Base-by-base conservation (phyloP, 73 alveolate genomes). In the Paramecium caudatum region DNA sequence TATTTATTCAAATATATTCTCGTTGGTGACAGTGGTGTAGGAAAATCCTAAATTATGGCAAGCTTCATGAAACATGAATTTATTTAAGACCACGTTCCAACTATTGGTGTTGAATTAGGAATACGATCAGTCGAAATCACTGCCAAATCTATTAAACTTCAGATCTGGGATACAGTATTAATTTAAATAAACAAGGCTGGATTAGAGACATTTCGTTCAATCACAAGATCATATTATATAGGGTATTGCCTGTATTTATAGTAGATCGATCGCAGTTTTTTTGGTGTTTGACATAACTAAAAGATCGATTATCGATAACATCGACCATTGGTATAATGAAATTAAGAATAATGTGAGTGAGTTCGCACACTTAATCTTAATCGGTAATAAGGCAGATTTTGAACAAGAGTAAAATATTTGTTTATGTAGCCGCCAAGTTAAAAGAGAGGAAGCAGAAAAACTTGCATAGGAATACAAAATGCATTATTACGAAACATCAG, bases 41-140 rank as follows among this genome's bases (percentile, higher is more conserved):
- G 96, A 46, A 93, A 93, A 45, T 50, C 92, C 6, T 82, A 94
- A 33, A 43, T 93, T 2, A 46, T 91, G 25, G 85, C 91, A 7
- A 90, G 91, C 43, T 93, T 80, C 34, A 93, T 91, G 27, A 95
- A 93, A 32, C 68, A 91, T 10, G 82, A 63, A 43, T 93, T 93
- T 81, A 74, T 62, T 27, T 91, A 74, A 27, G 91, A 82, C 34
- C 95, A 93, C 37, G 96, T 91, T 46, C 43, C 91, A 36, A 93
- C 96, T 39, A 93, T 93, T 36, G 96, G 96, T 15, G 96, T 93
- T 8, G 96, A 93, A 43, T 93, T 91, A 61, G 96, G 96, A 17
- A 61, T 91, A 25, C 48, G 65, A 39, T 45, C 82, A 32, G n/a
- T 93, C 27, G 55, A 91, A 43, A 25, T 93, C 45, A 47, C 81